phyloP scores from a whole-genome alignment of 176 grass and related monocot species.

The Coix lacrymajobi region DNA sequence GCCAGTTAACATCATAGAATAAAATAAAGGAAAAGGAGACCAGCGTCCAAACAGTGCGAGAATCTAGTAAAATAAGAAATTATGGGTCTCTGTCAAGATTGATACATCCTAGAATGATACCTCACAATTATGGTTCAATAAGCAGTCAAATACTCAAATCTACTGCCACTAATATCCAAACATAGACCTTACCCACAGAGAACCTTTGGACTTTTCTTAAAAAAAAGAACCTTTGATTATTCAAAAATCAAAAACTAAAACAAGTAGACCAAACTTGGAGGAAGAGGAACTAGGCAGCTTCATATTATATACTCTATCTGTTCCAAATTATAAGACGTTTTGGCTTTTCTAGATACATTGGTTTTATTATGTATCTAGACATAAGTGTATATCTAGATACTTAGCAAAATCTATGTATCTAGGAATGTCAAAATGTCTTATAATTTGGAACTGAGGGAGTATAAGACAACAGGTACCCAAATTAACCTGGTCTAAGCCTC shows the following conservation, averaged over 20 bases:
- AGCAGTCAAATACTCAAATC: background rate
- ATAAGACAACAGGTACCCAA: background rate
- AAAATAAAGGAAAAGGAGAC: slow-evolving; percentile 4
- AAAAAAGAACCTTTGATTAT: background rate
- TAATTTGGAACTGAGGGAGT: too few relatives aligned
- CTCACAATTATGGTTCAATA: background rate
- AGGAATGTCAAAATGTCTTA: too few relatives aligned
- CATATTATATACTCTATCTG: too few relatives aligned
- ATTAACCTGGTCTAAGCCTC: background rate
- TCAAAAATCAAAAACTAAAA: background rate
- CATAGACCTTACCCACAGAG: background rate
- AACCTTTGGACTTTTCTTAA: too few relatives aligned
- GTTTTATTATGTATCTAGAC: too few relatives aligned
- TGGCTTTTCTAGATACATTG: too few relatives aligned
- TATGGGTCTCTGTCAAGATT: background rate
- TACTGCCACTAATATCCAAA: background rate
- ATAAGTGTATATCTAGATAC: too few relatives aligned
- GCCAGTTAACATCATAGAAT: slow-evolving; percentile 3
- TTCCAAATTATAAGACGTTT: too few relatives aligned
- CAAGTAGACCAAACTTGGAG: background rate
- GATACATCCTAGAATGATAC: background rate
- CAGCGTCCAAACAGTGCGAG: background rate
- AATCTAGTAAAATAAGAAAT: background rate
- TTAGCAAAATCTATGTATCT: too few relatives aligned
- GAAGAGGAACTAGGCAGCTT: background rate